Conservation (phyloP, 2,329 filamentous ascomycete genomes). For the Aspergillus caelatus region DNA sequence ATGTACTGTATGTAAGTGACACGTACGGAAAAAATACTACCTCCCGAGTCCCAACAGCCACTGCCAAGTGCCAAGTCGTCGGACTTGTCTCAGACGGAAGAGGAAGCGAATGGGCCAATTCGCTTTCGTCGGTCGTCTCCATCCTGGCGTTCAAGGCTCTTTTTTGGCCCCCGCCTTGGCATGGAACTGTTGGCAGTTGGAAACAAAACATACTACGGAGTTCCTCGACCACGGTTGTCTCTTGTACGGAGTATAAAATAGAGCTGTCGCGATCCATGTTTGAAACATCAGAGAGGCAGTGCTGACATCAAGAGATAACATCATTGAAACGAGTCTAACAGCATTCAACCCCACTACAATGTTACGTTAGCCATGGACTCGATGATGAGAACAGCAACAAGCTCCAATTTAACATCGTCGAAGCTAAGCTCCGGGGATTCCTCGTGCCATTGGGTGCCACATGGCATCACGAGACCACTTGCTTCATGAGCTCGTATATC, state of each 20-base stretch:
- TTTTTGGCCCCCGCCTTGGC: background rate
- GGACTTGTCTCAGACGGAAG: background rate
- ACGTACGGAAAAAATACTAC: background rate
- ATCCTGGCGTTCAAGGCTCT: background rate
- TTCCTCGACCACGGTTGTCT: background rate
- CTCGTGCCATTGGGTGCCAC: background rate
- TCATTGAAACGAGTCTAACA: background rate
- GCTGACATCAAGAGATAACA: background rate
- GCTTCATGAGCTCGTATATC: background rate
- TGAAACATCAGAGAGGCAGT: background rate
- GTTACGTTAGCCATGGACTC: too few species aligned
- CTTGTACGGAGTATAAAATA: background rate
- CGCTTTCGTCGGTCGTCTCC: background rate
- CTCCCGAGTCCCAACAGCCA: background rate
- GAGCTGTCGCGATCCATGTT: background rate
- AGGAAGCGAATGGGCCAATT: background rate
- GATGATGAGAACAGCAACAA: background rate
- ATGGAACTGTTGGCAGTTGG: background rate
- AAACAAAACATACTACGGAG: background rate
- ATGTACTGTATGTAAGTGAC: background rate
- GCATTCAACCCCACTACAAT: background rate
- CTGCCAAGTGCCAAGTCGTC: conserved; percentile 3
- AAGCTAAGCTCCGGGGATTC: background rate
- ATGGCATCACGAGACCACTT: background rate
- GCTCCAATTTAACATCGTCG: background rate